Evolutionary conservation across 192 early-diverging fungal species (phyloP), one percentile per base, ranked within the genome.

Genomic region (Globomyces pollinis-pini): DNA sequence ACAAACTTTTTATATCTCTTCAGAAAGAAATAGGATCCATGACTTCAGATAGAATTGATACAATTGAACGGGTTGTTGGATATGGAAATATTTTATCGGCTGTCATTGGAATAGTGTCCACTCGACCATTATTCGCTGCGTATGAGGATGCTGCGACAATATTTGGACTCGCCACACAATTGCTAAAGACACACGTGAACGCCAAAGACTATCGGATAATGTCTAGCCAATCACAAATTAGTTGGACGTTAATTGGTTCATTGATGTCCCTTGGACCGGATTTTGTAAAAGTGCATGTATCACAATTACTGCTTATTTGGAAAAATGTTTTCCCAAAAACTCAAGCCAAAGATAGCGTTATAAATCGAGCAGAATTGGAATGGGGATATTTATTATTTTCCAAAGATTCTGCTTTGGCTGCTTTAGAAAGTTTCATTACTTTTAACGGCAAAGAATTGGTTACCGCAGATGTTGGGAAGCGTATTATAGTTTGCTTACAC

Each of bases 251-350:
- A 7, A 77, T 94, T 6, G 84, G 83, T 1, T 71, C 83, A 0
- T 61, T 94, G 20, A 86, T 90, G 81, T 74, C 74, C 29, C 67
- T 94, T 3, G 91, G 91, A 0, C 86, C 88, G 4, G 81, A 90
- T 38, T 86, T 94, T 62, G 87, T 89, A 31, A 80, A 77, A 34
- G 78, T 91, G 36, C 87, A 94, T 60, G 55, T 88, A 1, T 79
- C 88, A 4, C 86, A 91, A 56, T 66, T 91, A 16, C 58, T 91
- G 1, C 57, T 87, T 0, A 73, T 91, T 6, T 94, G 91, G 91
- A 90, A 87, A 59, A 77, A 59, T 7, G 84, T 86, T 0, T 83
- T 94, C 21, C 84, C 87, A 26, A 92, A 91, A 51, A 65, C 75
- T 18, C 68, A 74, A 9, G 69, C 79, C 36, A 91, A 89, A 64